Evolutionary conservation across 2,329 filamentous ascomycete species (phyloP).

Genomic region (Diaporthe sp.): DNA sequence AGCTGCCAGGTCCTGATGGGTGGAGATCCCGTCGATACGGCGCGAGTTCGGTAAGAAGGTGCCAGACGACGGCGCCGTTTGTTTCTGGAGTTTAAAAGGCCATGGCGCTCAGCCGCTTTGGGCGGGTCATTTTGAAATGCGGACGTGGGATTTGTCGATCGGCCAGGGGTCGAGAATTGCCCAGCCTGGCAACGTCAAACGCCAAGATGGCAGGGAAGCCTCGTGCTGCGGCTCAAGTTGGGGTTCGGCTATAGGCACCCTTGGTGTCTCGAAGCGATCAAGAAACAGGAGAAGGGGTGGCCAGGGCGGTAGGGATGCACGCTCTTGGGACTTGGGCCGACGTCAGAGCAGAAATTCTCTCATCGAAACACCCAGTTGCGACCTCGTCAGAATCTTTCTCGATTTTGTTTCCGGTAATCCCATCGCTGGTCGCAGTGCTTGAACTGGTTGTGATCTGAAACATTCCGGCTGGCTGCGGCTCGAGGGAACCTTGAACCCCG

Average conservation of each 20-base stretch:
- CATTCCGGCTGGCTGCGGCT: slow-evolving; percentile 23
- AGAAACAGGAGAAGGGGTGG: slow-evolving; percentile 29
- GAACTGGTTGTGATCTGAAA: slow-evolving; percentile 29
- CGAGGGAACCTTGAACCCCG: slow-evolving; percentile 4
- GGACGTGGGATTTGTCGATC: slow-evolving; percentile 23
- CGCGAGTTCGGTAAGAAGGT: not conserved
- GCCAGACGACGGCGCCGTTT: not conserved
- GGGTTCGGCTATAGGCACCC: slow-evolving; percentile 21
- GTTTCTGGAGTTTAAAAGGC: slow-evolving; percentile 1
- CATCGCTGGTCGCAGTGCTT: slow-evolving; percentile 1
- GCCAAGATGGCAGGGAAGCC: slow-evolving; percentile 27
- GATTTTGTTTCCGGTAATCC: not conserved
- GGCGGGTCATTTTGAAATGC: slow-evolving; percentile 3
- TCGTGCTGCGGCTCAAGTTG: slow-evolving; percentile 21
- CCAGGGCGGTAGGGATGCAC: slow-evolving; percentile 17
- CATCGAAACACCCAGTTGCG: slow-evolving; percentile 1
- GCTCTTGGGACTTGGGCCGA: slow-evolving; percentile 9
- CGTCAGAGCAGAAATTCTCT: slow-evolving; percentile 27
- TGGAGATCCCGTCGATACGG: not conserved
- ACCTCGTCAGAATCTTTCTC: not conserved
- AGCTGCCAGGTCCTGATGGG: not conserved
- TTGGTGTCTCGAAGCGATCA: slow-evolving; percentile 19
- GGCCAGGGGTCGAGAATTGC: slow-evolving; percentile 14
- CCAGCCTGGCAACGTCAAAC: slow-evolving; percentile 31
- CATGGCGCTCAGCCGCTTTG: slow-evolving; percentile 23